phyloP scores from a whole-genome alignment of 2,329 filamentous ascomycete genomes.

The Lasiodiplodia theobromae region DNA sequence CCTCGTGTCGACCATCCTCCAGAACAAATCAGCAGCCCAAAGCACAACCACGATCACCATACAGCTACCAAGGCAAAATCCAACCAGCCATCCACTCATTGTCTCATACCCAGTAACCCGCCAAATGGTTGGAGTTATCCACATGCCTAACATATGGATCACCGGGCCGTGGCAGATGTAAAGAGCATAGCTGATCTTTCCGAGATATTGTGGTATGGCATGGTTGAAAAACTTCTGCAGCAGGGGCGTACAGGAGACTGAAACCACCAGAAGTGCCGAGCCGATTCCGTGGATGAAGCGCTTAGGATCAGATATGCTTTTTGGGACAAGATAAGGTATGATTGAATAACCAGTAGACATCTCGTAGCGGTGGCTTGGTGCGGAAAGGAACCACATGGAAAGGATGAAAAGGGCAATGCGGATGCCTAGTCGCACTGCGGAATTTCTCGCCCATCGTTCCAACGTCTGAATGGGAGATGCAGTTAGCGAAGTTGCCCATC shows the following conservation, averaged over 20 bases:
- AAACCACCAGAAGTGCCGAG: background rate
- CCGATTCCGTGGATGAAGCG: constrained; percentile 7
- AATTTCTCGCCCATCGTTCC: background rate
- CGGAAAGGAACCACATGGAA: background rate
- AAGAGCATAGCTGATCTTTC: background rate
- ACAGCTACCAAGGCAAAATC: background rate
- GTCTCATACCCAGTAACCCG: background rate
- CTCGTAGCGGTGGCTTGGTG: background rate
- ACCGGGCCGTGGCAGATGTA: constrained; percentile 14
- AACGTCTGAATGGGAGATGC: background rate
- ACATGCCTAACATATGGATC: constrained; percentile 13
- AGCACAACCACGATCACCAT: background rate
- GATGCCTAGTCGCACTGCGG: background rate
- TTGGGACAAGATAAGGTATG: background rate
- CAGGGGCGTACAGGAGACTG: background rate
- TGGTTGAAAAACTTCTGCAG: background rate
- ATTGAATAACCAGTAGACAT: background rate
- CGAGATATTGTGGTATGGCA: background rate
- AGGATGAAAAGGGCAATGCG: background rate
- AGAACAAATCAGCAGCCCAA: constrained; percentile 6
- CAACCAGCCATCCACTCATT: constrained; percentile 1
- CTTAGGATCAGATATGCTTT: background rate
- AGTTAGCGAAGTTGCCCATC: background rate
- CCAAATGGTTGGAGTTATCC: background rate
- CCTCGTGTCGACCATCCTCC: background rate